Conservation (phyloP, 2,329 filamentous ascomycete genomes). For the Graphilbum sp. region DNA sequence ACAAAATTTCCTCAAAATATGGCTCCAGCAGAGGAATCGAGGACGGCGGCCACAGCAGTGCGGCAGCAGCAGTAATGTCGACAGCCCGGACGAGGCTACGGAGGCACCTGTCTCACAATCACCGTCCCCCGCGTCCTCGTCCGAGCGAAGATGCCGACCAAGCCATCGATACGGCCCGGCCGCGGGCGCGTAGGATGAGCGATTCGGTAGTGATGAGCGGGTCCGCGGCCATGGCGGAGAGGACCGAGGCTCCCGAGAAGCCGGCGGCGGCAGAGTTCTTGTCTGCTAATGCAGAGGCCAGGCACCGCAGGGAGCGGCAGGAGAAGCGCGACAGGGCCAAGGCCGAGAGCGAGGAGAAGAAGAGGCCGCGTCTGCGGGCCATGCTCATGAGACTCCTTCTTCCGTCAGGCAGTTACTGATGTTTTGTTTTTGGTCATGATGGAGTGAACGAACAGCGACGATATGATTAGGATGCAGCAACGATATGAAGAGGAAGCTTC, state of each 20-base stretch:
- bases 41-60: conserved; percentile 3
- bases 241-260: background rate
- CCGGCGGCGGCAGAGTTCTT: background rate
- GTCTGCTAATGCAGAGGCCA: background rate
- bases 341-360: conserved; percentile 6
- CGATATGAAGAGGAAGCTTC: too few species aligned
- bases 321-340: conserved; percentile 9
- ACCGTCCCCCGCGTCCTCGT: conserved; percentile 1
- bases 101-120: conserved; percentile 1
- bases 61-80: background rate
- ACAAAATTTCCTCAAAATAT: conserved; percentile 8
- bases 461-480: too few species aligned
- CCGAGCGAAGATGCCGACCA: conserved; percentile 1
- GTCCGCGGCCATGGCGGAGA: background rate
- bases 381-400: conserved; percentile 8
- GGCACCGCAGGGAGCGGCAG: conserved; percentile 10
- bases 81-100: conserved; percentile 4
- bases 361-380: conserved; percentile 6
- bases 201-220: background rate
- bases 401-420: background rate
- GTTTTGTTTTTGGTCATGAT: background rate
- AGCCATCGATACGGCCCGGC: background rate
- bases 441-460: background rate
- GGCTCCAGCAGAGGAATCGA: conserved; percentile 9
- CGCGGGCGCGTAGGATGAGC: background rate